Evolutionary conservation across 2,329 filamentous ascomycete genomes (phyloP), one percentile per base, ranked within the genome.

Genomic region (Ceratocystis cacaofunesta): DNA sequence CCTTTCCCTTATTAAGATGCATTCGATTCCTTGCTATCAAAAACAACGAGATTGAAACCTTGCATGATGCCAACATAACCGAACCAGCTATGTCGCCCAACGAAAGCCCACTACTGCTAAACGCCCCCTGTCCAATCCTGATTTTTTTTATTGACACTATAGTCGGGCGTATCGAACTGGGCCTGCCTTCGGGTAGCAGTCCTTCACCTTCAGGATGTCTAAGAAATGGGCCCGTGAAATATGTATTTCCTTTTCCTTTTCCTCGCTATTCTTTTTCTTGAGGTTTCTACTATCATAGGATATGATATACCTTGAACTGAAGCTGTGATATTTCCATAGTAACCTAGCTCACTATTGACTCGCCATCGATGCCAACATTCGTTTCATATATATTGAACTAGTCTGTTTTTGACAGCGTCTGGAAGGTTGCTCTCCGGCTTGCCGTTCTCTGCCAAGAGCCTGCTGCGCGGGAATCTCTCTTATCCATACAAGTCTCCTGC

Each of bases 131-230:
- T 36, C 58, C 48, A 44, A 61, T 46, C 41, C 50, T 58, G 2
- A 19, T 6, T 5, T 32, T 50, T 28, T 12, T 46, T 4, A 41
- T 55, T 46, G 15, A 25, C 43, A 48, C 63, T 36, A 65, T 66
- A 66, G 44, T 30, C 63, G 63, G 63, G 63, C 63, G 63, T 48
- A 32, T 17, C 7, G 36, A 60, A 25, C 36, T 58, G 55, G 2
- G 55, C 3, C 32, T 58, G 30, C 28, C 7, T 36, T 58, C 17
- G 25, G 55, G 55, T 19, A 52, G 48, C 55, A 58, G 55, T 58
- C 48, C 48, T 28, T 22, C n/a, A 12, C 15, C 1, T 32, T 36
- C 15, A 32, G 17, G 55, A 12, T 8, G 28, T n/a, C 5, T 36
- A 8, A 28, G 28, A 8, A 58, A 58, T 58, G 15, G 32, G 25